Base-by-base conservation (phyloP, 345 rosid genomes). In the Kandelia obovata region DNA sequence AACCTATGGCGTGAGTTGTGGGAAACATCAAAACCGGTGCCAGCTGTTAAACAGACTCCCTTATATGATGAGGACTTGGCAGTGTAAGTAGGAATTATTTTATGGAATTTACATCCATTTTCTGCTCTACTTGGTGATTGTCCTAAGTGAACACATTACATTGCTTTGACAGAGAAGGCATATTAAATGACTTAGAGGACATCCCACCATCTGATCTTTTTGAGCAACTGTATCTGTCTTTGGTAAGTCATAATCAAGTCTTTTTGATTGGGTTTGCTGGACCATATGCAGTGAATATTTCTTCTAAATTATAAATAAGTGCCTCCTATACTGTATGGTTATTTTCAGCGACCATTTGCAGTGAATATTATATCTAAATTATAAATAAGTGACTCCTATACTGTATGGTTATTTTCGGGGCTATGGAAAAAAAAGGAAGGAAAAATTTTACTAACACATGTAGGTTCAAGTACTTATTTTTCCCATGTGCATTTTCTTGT, bases 1-100 rank as follows among this genome's bases (percentile, higher is more conserved):
- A 91, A 95, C 84, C 78, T 95, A 73, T 95, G 99, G 99, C 90
- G 76, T 5, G 96, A 92, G 83, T 87, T 95, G 49, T 95, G 99
- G 99, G 93, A 83, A 75, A 83, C 99, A 56, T 75, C 99, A 67
- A 95, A 84, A 74, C 93, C 96, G 37, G 65, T 92, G 55, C 99
- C 99, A 39, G 96, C 97, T 30, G 87, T 88, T 72, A 90, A 84
- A 77, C 99, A 95, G 76, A 74, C 95, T 53, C 99, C 99, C 47
- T 84, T 95, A 15, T 92, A 81, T 60, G 99, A 95, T 67, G 96
- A 88, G 87, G 99, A 95, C 70, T 84, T 95, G 77, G 93, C 89
- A 58, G 96, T 90, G 99, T 95, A 89, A 87, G 96, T 85, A 65
- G 55, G 64, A 73, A 69, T 52, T 51, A 53, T 76, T 61, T 6